Evolutionary conservation across 192 early-diverging fungal genomes (phyloP).

Genomic region (Coemansia sp.): DNA sequence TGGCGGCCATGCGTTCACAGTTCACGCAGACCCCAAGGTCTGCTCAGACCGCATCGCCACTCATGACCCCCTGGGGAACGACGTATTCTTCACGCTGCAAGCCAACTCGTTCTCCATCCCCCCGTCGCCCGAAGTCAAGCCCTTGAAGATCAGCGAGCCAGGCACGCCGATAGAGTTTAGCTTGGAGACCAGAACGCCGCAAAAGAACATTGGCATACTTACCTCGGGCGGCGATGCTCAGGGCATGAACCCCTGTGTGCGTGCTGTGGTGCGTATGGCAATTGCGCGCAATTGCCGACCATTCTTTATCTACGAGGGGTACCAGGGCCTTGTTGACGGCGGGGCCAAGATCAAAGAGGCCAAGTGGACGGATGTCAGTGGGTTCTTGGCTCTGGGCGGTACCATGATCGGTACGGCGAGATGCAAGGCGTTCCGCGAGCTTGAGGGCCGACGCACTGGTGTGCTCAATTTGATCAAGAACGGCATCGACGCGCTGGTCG

Average conservation of each 20-base stretch:
- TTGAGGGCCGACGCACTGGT: slow-evolving; percentile 79
- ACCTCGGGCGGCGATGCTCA: slow-evolving; percentile 94
- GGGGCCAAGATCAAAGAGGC: slow-evolving; percentile 81
- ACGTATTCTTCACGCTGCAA: slow-evolving; percentile 68
- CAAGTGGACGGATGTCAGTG: slow-evolving; percentile 89
- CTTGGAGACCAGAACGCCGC: background rate
- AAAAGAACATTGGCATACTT: slow-evolving; percentile 87
- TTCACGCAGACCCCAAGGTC: slow-evolving; percentile 32
- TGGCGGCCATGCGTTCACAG: slow-evolving; percentile 18
- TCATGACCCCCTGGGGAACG: slow-evolving; percentile 80
- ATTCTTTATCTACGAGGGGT: slow-evolving; percentile 93
- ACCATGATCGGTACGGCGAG: slow-evolving; percentile 94
- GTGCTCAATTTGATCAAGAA: slow-evolving; percentile 83
- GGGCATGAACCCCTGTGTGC: slow-evolving; percentile 97
- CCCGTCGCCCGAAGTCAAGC: slow-evolving; percentile 39
- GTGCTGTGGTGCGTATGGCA: slow-evolving; percentile 85
- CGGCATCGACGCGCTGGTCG: slow-evolving; percentile 93
- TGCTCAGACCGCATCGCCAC: slow-evolving; percentile 48
- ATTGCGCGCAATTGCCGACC: slow-evolving; percentile 80
- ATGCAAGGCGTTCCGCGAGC: slow-evolving; percentile 79
- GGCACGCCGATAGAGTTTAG: slow-evolving; percentile 4
- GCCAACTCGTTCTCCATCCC: slow-evolving; percentile 55
- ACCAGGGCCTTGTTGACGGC: slow-evolving; percentile 94
- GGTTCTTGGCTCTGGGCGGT: slow-evolving; percentile 82
- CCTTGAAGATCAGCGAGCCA: background rate